These are phyloP conservation scores for Sonneratia caseolaris DNA, from an alignment of 345 rosid genomes.

Conservation along the genomic window DNA sequence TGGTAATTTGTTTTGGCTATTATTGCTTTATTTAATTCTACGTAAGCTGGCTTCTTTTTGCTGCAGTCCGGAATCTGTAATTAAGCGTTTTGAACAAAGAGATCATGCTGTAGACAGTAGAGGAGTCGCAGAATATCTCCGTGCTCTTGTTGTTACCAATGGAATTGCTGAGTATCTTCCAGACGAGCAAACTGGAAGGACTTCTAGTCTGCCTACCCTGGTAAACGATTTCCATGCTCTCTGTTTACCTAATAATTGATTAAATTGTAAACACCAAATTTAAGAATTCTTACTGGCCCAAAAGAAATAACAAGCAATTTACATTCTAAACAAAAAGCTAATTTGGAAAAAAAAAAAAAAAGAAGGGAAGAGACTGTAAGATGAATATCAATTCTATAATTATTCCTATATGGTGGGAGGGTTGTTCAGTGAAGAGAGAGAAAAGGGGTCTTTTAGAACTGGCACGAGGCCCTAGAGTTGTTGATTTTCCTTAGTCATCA, in stretches of 20 bases:
- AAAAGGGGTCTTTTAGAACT: neutral
- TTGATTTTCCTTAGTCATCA: neutral
- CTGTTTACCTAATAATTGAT: neutral
- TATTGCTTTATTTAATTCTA: too few relatives aligned
- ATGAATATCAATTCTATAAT: too few relatives aligned
- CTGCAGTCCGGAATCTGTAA: slow-evolving; percentile 81
- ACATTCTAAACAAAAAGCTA: too few relatives aligned
- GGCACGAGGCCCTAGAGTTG: neutral
- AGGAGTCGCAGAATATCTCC: slow-evolving; percentile 85
- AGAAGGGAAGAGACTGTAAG: too few relatives aligned
- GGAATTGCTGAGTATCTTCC: slow-evolving; percentile 87
- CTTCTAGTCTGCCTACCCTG: slow-evolving; percentile 78
- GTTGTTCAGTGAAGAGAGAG: too few relatives aligned
- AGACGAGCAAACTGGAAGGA: slow-evolving; percentile 71
- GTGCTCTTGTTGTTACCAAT: slow-evolving; percentile 79
- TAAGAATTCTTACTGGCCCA: neutral
- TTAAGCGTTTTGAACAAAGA: slow-evolving; percentile 79
- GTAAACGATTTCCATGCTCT: slow-evolving; percentile 22
- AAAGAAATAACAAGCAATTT: neutral
- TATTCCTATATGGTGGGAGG: neutral
- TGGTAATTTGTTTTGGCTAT: too few relatives aligned
- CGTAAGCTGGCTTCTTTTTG: neutral
- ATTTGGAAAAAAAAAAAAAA: too few relatives aligned
- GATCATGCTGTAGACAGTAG: slow-evolving; percentile 68
- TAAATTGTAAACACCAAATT: neutral